Evolutionary conservation across 257 asterid species (phyloP), one percentile per base, ranked within the genome.

Genomic region (Orobanche coerulescens): DNA sequence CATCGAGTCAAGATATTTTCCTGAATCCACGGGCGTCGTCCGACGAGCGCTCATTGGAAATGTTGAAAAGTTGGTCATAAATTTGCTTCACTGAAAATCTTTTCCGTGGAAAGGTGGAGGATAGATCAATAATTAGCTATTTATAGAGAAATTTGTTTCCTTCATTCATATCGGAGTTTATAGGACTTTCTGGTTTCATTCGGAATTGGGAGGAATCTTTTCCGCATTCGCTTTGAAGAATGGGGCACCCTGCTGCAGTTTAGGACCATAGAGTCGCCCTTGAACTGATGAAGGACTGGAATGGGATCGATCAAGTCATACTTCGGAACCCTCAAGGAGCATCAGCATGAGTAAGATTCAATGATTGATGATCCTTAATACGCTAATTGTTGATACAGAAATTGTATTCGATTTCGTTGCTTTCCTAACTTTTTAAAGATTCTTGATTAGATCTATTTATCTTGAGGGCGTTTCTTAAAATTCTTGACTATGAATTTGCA

Each of bases 261-360:
- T 84, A 95, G 94, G 96, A 92, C 65, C 81, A 67, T 65, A 74
- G 71, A 71, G 80, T 79, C 0, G 84, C 90, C 14, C 74, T 82
- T 64, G 94, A 84, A 73, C 36, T 85, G 37, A 79, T 84, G 1
- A 92, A 85, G 72, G 96, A 88, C 55, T 79, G 90, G 90, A 88
- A 84, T 70, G 98, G 98, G 76, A 82, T 85, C 31, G 93, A 82
- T 18, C 98, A 85, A 77, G 85, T 92, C 54, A 67, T 80, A 67
- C 95, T 92, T 59, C 79, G 95, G 69, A 92, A 73, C 69, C 82
- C 83, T 69, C 85, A 71, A 15, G 98, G 98, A 33, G 91, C 98
- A 1, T 92, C 91, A 34, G 94, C 86, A 4, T 75, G 82, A 79
- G 98, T 92, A 63, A 75, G 89, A 75, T 76, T 47, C 15, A n/a